Conservation (phyloP, 495 filamentous ascomycete species). For the Pseudotulostoma volvatum region DNA sequence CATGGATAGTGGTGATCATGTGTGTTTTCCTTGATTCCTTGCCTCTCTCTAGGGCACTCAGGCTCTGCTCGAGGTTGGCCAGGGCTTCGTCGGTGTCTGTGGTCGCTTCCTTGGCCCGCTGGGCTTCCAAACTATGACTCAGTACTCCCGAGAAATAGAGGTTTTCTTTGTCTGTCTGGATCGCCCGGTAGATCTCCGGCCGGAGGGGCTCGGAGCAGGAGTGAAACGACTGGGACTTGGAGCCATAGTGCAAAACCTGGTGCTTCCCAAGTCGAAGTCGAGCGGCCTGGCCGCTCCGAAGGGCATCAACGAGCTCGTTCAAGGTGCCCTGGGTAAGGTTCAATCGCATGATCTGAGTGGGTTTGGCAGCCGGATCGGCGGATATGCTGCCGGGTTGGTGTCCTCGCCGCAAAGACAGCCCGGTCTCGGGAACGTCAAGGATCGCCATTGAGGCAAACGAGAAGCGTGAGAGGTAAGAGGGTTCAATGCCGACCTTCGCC, state of each 20-base stretch:
- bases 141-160: slow-evolving; percentile 37
- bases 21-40: slow-evolving; percentile 38
- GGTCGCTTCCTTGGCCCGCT: slow-evolving; percentile 37
- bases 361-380: slow-evolving; percentile 14
- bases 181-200: slow-evolving; percentile 34
- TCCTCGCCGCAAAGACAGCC: slow-evolving; percentile 31
- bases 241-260: slow-evolving; percentile 35
- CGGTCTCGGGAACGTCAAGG: slow-evolving; percentile 30
- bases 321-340: slow-evolving; percentile 47
- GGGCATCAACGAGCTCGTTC: slow-evolving; percentile 52
- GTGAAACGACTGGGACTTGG: slow-evolving; percentile 34
- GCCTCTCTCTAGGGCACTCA: slow-evolving; percentile 30
- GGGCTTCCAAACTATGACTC: slow-evolving; percentile 39
- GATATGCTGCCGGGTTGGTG: slow-evolving; percentile 14
- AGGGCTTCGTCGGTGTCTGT: slow-evolving; percentile 35
- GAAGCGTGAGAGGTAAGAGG: slow-evolving; percentile 5
- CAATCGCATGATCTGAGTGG: slow-evolving; percentile 44
- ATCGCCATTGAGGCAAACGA: slow-evolving; percentile 22
- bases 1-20: slow-evolving; percentile 23
- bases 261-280: slow-evolving; percentile 30
- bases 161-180: slow-evolving; percentile 22
- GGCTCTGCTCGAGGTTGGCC: slow-evolving; percentile 39
- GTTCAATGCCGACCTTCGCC: slow-evolving; percentile 4
- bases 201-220: slow-evolving; percentile 30
- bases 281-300: slow-evolving; percentile 45